Base-by-base conservation (phyloP, 306 rosid species). In the Glycyrrhiza uralensis region DNA sequence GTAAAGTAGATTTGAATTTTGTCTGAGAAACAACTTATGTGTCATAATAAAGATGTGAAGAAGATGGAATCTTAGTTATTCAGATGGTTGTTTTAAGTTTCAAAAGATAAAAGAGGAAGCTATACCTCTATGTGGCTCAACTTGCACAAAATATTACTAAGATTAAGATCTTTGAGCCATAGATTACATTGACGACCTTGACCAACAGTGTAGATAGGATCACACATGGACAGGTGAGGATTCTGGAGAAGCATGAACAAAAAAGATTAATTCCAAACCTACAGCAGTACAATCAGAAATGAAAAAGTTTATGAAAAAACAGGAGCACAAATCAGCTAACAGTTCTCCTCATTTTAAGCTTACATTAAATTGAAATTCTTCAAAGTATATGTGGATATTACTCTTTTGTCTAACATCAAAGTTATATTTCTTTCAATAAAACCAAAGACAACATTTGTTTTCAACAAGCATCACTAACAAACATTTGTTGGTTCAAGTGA, bases 71-170 rank as follows among this genome's bases (percentile, higher is more conserved):
- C 61, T 56, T 29, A 42, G 52, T 58, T 56, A 69, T 58, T 71
- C 30, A 76, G 62, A 61, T 60, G 69, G 45, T 57, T 32, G 19
- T 38, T 67, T 65, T 30, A 30, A 36, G 55, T 58, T 47, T 11
- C 76, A 59, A 76, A 72, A 60, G 77, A 13, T 44, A 41, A 24
- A 28, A 41, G 62, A 50, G 72, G 49, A 50, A 62, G 36, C 13
- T 59, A 64, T 87, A 91, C 99, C 99, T 95, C 90, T 57, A 81
- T 80, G 64, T 81, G 86, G 85, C 84, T 90, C 91, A 95, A 85
- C 73, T 78, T 88, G 88, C 99, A 95, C 83, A 95, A 71, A 49
- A 76, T 65, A 69, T 66, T 72, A 82, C 97, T 83, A 41, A 84
- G 62, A 55, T 85, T 68, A 42, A 86, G 82, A 71, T 95, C 99